Evolutionary conservation across 129 eudicot genomes (phyloP).

Genomic region (Cynara cardunculus): DNA sequence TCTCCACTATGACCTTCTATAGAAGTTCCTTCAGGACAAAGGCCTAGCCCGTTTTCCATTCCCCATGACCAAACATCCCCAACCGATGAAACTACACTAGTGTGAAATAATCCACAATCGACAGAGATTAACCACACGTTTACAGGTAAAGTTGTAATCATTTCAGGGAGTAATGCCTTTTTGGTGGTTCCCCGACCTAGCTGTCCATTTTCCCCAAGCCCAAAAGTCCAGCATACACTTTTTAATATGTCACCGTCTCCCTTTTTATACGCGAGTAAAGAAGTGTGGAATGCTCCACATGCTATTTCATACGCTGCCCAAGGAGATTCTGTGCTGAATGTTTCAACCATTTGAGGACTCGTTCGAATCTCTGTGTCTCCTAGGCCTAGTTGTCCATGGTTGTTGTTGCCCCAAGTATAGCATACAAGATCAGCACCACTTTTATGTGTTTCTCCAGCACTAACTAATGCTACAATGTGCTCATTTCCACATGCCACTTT

Average conservation of each 20-base stretch:
- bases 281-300: slow-evolving; percentile 87
- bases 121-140: slow-evolving; percentile 47
- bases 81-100: slow-evolving; percentile 71
- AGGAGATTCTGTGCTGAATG: slow-evolving; percentile 41
- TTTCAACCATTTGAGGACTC: slow-evolving; percentile 47
- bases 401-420: slow-evolving; percentile 88
- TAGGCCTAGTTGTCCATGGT: slow-evolving; percentile 85
- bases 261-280: slow-evolving; percentile 52
- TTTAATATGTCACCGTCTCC: slow-evolving; percentile 36
- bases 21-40: slow-evolving; percentile 68
- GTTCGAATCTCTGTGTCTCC: slow-evolving; percentile 68
- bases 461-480: slow-evolving; percentile 84
- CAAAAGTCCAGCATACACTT: slow-evolving; percentile 81
- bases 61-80: slow-evolving; percentile 99
- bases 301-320: slow-evolving; percentile 71
- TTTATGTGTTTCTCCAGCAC: slow-evolving; percentile 46
- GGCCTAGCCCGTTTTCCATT: slow-evolving; percentile 89
- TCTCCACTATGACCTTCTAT: slow-evolving; percentile 61
- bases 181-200: slow-evolving; percentile 75
- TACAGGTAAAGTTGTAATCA: slow-evolving; percentile 49
- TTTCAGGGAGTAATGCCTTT: slow-evolving; percentile 42
- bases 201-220: slow-evolving; percentile 89
- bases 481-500: slow-evolving; percentile 96
- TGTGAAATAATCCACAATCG: slow-evolving; percentile 87
- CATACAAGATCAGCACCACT: slow-evolving; percentile 57